A percentile compares a stretch with the other conserved stretches of the same genome.
These are phyloP conservation scores for Podaxis pistillaris DNA, from an alignment of 768 basidiomycete genomes.

Conservation along the genomic window DNA sequence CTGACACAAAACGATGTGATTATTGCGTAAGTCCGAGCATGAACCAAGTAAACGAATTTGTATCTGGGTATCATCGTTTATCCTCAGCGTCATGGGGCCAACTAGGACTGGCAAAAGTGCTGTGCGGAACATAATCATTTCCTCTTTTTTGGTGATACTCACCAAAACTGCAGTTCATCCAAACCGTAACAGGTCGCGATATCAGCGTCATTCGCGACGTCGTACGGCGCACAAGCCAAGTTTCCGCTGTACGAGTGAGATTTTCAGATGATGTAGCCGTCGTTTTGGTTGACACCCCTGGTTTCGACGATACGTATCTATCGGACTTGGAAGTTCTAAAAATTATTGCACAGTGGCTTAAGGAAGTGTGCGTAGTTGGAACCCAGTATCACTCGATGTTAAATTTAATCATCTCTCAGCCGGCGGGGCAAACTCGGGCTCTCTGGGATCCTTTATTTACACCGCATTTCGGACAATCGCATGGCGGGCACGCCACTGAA, in stretches of 20 bases:
- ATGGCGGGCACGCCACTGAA: constrained; percentile 10
- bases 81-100: background rate
- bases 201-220: too few species aligned
- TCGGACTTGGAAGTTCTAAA: background rate
- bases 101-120: background rate
- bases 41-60: background rate
- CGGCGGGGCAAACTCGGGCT: background rate
- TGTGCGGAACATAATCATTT: too few species aligned
- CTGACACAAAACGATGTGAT: background rate
- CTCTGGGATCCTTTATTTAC: constrained; percentile 14
- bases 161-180: background rate
- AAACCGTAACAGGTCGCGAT: background rate
- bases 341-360: background rate
- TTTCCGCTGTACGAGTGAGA: background rate
- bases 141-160: too few species aligned
- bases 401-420: background rate
- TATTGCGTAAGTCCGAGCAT: background rate
- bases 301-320: background rate
- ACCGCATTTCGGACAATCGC: constrained; percentile 11
- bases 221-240: background rate
- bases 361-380: background rate
- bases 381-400: background rate
- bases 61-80: background rate
- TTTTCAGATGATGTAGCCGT: background rate
- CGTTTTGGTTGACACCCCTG: background rate